These are phyloP conservation scores for Ceratobasidium sp. DNA, from an alignment of 1,284 basidiomycete genomes.

Conservation along the genomic window DNA sequence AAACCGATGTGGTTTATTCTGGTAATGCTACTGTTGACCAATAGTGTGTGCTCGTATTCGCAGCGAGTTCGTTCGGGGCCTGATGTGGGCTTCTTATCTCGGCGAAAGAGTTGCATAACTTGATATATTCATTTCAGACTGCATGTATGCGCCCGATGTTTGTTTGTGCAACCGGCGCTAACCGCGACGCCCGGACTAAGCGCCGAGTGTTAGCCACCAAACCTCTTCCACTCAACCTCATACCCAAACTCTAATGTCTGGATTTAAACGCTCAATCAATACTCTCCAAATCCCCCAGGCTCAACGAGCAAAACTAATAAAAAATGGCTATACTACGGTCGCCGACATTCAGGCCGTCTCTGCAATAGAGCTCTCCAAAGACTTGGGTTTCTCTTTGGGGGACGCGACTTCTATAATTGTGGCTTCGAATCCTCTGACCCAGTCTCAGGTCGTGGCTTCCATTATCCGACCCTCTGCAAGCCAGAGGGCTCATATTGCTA, in stretches of 20 bases:
- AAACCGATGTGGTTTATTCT: no score
- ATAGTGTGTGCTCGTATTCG: no score
- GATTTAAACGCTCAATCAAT: conserved; percentile 17
- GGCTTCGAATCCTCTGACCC: conserved; percentile 14
- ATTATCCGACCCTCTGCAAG: neutral
- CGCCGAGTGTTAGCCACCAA: neutral
- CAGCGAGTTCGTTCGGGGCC: no score
- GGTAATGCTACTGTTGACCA: no score
- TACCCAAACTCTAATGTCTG: conserved; percentile 10
- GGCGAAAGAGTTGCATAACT: no score
- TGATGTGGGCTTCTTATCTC: no score
- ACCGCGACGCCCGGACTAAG: neutral
- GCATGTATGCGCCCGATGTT: no score
- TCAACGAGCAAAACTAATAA: conserved; percentile 23
- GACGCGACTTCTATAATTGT: conserved; percentile 31
- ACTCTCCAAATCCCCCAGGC: conserved; percentile 22
- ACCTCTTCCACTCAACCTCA: neutral
- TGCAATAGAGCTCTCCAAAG: conserved; percentile 27
- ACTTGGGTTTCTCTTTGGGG: conserved; percentile 33
- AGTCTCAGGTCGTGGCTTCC: neutral
- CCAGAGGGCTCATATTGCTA: conserved; percentile 34
- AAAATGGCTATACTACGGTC: conserved; percentile 37
- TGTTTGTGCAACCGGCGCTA: neutral
- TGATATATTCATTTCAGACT: no score
- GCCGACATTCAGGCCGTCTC: conserved; percentile 40